phyloP scores from a whole-genome alignment of 306 rosid genomes.

The Adenanthera pavonina region DNA sequence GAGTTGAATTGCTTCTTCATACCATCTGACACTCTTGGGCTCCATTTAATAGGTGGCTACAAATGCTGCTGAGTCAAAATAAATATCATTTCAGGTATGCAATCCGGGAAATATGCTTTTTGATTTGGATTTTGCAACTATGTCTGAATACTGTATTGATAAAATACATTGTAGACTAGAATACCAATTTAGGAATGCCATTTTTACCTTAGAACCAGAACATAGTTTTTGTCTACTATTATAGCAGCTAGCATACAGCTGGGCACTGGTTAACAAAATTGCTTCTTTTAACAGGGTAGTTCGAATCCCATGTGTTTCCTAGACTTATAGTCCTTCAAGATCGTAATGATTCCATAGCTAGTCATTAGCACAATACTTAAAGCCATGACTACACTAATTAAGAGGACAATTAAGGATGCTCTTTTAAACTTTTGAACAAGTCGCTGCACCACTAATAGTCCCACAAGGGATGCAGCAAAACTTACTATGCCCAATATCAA shows the following conservation, averaged over 20 bases:
- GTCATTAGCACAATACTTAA: slow-evolving; percentile 79
- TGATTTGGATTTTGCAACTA: background rate
- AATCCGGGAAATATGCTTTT: background rate
- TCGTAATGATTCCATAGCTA: slow-evolving; percentile 62
- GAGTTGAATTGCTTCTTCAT: background rate
- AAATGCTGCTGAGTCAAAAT: background rate
- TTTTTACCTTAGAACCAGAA: background rate
- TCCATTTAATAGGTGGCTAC: background rate
- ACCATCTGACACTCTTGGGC: background rate
- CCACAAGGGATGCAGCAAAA: slow-evolving; percentile 74
- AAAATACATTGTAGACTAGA: background rate
- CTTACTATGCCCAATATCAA: slow-evolving; percentile 60
- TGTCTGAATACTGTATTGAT: background rate
- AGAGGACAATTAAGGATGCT: slow-evolving; percentile 78
- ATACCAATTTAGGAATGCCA: background rate
- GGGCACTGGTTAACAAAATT: slow-evolving; percentile 35
- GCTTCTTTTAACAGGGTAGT: slow-evolving; percentile 56
- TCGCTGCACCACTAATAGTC: slow-evolving; percentile 65
- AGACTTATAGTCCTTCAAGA: slow-evolving; percentile 60
- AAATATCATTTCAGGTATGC: background rate
- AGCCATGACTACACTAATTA: slow-evolving; percentile 75
- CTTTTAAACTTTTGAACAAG: slow-evolving; percentile 71
- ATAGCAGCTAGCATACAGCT: background rate
- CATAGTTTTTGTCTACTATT: background rate
- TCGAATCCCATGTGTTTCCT: slow-evolving; percentile 85